Evolutionary conservation across 73 alveolate genomes (phyloP), one percentile per base, ranked within the genome.

Genomic region (Effrenium voratum): DNA sequence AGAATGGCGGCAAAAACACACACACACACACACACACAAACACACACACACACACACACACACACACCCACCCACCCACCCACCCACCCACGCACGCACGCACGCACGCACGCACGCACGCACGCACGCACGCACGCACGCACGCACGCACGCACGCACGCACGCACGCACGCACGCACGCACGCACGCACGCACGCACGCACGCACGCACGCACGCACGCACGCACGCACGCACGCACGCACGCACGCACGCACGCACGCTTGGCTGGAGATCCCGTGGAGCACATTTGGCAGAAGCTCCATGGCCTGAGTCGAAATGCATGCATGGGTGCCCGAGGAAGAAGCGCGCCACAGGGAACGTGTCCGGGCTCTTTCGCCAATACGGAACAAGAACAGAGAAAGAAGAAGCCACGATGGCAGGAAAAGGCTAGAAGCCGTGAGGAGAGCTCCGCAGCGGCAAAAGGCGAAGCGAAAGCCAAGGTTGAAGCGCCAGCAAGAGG

Each of bases 281-380:
- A 87, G 82, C 97, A 47, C 97, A 90, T 90, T 44, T 90, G 66
- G 97, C 97, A 90, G 88, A 90, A 90, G 36, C 97, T 90, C 97
- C 97, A 90, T 43, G 97, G 97, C 97, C 97, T 90, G 32, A 70
- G 19, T 34, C 22, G 43, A 68, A 13, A 15, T 32, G 43, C 44
- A 30, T 68, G 22, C 43, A 68, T 68, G 32, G 15, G 19, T 13
- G 73, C 73, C 38, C 73, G 73, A 5, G 73, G 0, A 59, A 28
- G 22, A n/a, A 3, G 73, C 22, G 73, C 73, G n/a, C 30, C n/a
- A n/a, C n/a, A n/a, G n/a, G n/a, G n/a, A n/a, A n/a, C n/a, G n/a
- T n/a, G n/a, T n/a, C n/a, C n/a, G n/a, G n/a, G n/a, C n/a, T n/a
- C n/a, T n/a, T n/a, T n/a, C n/a, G n/a, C n/a, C n/a, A n/a, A n/a